A percentile compares a stretch with the other conserved stretches of the same genome.
Evolutionary conservation across 106 monocot species (phyloP).

Genomic region (Agapanthus africanus): DNA sequence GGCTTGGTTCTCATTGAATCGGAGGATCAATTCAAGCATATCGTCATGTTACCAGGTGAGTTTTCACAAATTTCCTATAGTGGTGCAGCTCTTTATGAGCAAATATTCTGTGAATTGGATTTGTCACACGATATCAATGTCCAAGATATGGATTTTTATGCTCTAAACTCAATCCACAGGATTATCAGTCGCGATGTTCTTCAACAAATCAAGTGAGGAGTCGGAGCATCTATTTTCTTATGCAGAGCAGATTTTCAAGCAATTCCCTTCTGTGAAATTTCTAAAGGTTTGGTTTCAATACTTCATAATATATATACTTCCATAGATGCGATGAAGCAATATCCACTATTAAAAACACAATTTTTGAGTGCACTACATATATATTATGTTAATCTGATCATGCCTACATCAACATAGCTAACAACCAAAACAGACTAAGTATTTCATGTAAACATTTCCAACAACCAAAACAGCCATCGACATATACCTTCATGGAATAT

Average conservation of each 20-base stretch:
- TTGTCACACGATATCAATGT: background rate
- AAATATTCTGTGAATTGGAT: too few species aligned
- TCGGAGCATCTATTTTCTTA: conserved; percentile 15
- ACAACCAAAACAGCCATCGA: background rate
- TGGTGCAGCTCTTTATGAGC: too few species aligned
- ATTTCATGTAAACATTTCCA: background rate
- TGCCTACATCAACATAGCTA: background rate
- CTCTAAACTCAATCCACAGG: conserved; percentile 15
- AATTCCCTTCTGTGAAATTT: conserved; percentile 39
- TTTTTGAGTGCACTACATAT: too few species aligned
- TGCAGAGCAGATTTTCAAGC: conserved; percentile 20
- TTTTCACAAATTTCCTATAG: background rate
- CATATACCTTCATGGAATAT: too few species aligned
- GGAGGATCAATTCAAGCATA: background rate
- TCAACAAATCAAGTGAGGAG: conserved; percentile 14
- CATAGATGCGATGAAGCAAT: too few species aligned
- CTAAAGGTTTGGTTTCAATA: conserved; percentile 15
- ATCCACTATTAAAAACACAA: too few species aligned
- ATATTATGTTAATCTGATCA: too few species aligned
- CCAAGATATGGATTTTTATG: background rate
- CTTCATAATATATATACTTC: background rate
- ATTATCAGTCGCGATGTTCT: conserved; percentile 25
- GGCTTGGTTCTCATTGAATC: too few species aligned
- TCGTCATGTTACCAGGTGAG: conserved; percentile 3
- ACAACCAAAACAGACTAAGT: background rate